Percentiles rank a stretch among this genome's conserved stretches.
Evolutionary conservation across 1,284 basidiomycete species (phyloP).

Genomic region (Erythrobasidium hasegawianum): DNA sequence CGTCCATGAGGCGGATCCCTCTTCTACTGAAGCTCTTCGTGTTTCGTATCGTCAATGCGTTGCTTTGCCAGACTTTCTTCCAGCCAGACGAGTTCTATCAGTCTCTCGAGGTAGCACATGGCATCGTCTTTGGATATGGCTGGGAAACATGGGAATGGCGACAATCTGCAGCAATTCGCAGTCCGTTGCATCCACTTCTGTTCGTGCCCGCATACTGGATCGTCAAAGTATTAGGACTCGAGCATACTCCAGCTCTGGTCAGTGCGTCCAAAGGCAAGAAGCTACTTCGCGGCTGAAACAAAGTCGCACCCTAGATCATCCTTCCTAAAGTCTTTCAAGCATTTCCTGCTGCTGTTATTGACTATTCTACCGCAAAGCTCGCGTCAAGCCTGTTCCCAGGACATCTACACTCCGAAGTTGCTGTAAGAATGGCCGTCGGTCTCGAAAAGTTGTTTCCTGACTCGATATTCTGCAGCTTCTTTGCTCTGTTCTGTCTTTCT

Average conservation of each 20-base stretch:
- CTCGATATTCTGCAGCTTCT: conserved; percentile 67
- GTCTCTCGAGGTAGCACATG: conserved; percentile 86
- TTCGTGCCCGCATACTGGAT: conserved; percentile 75
- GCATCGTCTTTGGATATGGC: conserved; percentile 83
- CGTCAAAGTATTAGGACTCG: conserved; percentile 59
- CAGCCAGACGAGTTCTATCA: conserved; percentile 99
- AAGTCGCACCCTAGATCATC: conserved; percentile 46
- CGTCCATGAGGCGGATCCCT: conserved; percentile 1
- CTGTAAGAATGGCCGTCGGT: too few relatives aligned
- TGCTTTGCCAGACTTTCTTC: conserved; percentile 80
- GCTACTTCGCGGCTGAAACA: background rate
- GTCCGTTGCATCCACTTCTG: conserved; percentile 52
- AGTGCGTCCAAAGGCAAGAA: conserved; percentile 8
- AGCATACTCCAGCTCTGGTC: conserved; percentile 51
- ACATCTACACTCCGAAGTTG: background rate
- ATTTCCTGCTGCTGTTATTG: conserved; percentile 71
- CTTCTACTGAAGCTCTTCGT: conserved; percentile 40
- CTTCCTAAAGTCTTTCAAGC: conserved; percentile 78
- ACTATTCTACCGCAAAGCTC: conserved; percentile 67
- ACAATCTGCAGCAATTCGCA: conserved; percentile 50
- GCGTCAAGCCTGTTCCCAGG: conserved; percentile 60
- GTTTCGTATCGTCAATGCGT: conserved; percentile 54
- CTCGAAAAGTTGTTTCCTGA: too few relatives aligned
- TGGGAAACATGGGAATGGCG: conserved; percentile 96
- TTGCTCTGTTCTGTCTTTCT: conserved; percentile 78